A percentile compares a stretch with the other conserved stretches of the same genome.
Evolutionary conservation across 805 yeast species (phyloP).

Genomic region (Cyberlindnera mrakii): DNA sequence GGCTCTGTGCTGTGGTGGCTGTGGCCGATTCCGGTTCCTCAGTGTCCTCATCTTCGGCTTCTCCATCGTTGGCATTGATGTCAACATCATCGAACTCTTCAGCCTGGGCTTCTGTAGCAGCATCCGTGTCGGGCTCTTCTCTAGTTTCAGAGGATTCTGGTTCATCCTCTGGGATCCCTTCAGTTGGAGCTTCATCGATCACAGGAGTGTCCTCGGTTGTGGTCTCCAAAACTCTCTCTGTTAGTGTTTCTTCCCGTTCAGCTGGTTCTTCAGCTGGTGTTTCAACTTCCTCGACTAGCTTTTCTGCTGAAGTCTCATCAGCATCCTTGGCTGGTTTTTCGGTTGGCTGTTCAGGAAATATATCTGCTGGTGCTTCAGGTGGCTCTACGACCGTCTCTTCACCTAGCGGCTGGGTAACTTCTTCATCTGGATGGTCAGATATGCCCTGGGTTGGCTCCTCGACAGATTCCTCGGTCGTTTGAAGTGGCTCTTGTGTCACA

Average conservation of each 20-base stretch:
- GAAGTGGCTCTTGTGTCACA: slow-evolving; percentile 5
- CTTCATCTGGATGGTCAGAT: slow-evolving; percentile 1
- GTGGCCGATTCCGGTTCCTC: slow-evolving; percentile 3
- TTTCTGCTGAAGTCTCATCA: slow-evolving; percentile 1
- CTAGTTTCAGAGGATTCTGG: background rate
- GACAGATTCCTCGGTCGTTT: slow-evolving; percentile 12
- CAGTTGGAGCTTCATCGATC: background rate
- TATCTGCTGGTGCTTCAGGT: background rate
- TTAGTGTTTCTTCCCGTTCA: background rate
- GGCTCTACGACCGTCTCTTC: background rate
- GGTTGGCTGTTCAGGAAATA: too few relatives aligned
- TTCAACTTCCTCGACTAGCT: background rate
- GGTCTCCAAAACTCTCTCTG: background rate
- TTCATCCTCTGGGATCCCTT: background rate
- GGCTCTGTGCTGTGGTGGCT: slow-evolving; percentile 1
- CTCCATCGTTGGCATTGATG: slow-evolving; percentile 2
- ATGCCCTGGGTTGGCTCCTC: slow-evolving; percentile 10
- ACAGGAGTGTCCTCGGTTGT: background rate
- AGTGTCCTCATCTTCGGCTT: slow-evolving; percentile 3
- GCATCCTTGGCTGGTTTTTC: slow-evolving; percentile 10
- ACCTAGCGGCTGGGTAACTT: slow-evolving; percentile 4
- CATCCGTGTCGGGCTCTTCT: background rate
- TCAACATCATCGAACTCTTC: slow-evolving; percentile 12
- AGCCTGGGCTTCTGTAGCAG: background rate
- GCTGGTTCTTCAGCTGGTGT: background rate